A percentile compares a stretch with the other conserved stretches of the same genome.
These are phyloP conservation scores for Ganoderma multipileum DNA, from an alignment of 1,284 basidiomycete genomes.

Conservation along the genomic window DNA sequence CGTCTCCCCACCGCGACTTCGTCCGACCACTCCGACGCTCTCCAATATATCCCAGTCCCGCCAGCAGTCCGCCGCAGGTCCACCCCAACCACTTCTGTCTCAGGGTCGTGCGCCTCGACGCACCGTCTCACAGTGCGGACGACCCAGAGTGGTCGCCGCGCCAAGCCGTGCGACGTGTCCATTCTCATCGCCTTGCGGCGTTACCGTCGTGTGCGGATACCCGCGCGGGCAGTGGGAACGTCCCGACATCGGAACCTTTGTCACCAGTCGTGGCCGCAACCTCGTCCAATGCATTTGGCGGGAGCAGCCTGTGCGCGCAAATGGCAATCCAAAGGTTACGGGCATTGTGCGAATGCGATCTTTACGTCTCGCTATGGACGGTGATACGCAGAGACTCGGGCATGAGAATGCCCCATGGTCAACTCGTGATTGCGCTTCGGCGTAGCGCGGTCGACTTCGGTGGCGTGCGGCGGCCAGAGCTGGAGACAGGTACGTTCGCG, in stretches of 20 bases:
- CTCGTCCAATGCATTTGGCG: constrained; percentile 3
- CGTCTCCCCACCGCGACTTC: neutral
- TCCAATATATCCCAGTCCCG: neutral
- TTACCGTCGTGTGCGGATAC: constrained; percentile 7
- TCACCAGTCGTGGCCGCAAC: neutral
- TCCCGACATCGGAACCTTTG: neutral
- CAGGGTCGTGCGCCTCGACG: constrained; percentile 7
- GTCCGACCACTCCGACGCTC: neutral
- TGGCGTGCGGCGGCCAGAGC: neutral
- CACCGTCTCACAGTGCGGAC: constrained; percentile 6
- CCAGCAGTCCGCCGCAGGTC: neutral
- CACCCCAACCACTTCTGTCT: neutral
- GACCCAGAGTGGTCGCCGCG: constrained; percentile 9
- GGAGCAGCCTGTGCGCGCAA: constrained; percentile 10
- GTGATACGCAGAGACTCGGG: neutral
- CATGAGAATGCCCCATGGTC: neutral
- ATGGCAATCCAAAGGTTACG: constrained; percentile 3
- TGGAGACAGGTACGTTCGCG: neutral
- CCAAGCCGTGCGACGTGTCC: constrained; percentile 4
- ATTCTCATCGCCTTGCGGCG: constrained; percentile 14
- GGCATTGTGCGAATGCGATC: constrained; percentile 1
- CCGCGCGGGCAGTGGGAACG: constrained; percentile 7
- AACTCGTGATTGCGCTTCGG: neutral
- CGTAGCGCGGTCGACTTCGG: neutral
- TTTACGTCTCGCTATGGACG: neutral